A percentile compares a stretch with the other conserved stretches of the same genome.
These are phyloP conservation scores for Bipolaris gigantea DNA, from an alignment of 2,329 filamentous ascomycete species.

Conservation along the genomic window DNA sequence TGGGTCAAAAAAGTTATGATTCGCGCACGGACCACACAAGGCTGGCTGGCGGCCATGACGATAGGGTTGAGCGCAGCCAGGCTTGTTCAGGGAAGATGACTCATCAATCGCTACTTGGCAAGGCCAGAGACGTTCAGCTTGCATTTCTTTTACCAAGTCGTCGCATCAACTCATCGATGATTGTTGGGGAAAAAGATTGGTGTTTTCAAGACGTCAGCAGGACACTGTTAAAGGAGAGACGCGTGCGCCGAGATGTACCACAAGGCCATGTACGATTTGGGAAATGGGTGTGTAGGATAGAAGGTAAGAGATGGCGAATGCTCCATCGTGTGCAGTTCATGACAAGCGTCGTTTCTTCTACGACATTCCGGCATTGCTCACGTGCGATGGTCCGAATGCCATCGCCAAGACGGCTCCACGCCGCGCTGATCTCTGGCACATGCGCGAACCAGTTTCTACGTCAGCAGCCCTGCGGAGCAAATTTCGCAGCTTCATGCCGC, in stretches of 20 bases:
- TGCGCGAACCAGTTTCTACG: constrained; percentile 20
- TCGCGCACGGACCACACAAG: background rate
- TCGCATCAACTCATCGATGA: too few species aligned
- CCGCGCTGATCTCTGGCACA: constrained; percentile 22
- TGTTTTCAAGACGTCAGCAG: too few species aligned
- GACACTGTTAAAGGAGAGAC: too few species aligned
- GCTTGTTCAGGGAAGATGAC: too few species aligned
- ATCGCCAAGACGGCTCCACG: constrained; percentile 26
- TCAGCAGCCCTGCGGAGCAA: constrained; percentile 18
- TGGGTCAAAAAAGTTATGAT: constrained; percentile 5
- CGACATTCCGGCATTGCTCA: background rate
- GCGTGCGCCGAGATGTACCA: too few species aligned
- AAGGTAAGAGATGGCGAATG: too few species aligned
- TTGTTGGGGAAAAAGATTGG: too few species aligned
- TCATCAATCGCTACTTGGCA: too few species aligned
- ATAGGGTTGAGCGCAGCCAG: background rate
- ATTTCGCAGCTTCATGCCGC: constrained; percentile 20
- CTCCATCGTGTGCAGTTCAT: background rate
- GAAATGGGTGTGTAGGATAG: too few species aligned
- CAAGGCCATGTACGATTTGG: too few species aligned
- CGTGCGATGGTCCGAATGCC: constrained; percentile 18
- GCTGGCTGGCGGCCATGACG: background rate
- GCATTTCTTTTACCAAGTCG: too few species aligned
- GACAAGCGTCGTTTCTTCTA: background rate
- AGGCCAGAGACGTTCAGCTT: too few species aligned